phyloP scores from a whole-genome alignment of 2,329 filamentous ascomycete genomes.

The Clarireedia homoeocarpa region DNA sequence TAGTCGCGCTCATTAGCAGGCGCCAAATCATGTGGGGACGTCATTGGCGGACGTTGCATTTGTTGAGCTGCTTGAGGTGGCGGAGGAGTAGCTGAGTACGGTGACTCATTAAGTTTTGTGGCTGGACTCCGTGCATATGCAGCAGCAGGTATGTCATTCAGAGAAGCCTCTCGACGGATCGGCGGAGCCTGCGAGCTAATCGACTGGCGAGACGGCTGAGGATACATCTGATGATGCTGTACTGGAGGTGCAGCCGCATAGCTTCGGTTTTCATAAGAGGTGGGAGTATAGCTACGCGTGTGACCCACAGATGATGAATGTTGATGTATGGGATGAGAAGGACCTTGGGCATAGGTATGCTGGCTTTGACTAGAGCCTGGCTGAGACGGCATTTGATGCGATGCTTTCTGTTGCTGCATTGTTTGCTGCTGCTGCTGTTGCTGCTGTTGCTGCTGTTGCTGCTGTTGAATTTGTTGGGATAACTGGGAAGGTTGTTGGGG shows the following conservation, averaged over 20 bases:
- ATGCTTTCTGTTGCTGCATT: constrained; percentile 25
- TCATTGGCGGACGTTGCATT: constrained; percentile 18
- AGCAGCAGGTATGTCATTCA: constrained; percentile 22
- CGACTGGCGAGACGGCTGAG: constrained; percentile 24
- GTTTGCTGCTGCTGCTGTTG: constrained; percentile 8
- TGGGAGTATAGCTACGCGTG: constrained; percentile 26
- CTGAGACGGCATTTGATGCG: constrained; percentile 41
- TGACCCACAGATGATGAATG: constrained; percentile 34
- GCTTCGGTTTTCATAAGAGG: constrained; percentile 25
- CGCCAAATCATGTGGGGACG: constrained; percentile 25
- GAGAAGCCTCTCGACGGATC: constrained; percentile 24
- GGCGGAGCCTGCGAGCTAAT: constrained; percentile 20
- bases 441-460: constrained; percentile 7
- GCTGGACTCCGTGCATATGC: constrained; percentile 22
- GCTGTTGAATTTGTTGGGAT: constrained; percentile 6
- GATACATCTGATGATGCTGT: constrained; percentile 29
- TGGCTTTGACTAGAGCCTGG: constrained; percentile 30
- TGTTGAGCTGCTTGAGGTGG: constrained; percentile 15
- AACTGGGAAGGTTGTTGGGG: constrained; percentile 3
- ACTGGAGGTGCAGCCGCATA: constrained; percentile 34
- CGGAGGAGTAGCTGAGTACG: constrained; percentile 28
- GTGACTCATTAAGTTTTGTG: constrained; percentile 27
- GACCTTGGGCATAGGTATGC: constrained; percentile 41
- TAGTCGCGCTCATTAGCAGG: constrained; percentile 27
- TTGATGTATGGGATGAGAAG: constrained; percentile 39